Evolutionary conservation across 441 rosid species (phyloP).

Genomic region (Geranium incanum): DNA sequence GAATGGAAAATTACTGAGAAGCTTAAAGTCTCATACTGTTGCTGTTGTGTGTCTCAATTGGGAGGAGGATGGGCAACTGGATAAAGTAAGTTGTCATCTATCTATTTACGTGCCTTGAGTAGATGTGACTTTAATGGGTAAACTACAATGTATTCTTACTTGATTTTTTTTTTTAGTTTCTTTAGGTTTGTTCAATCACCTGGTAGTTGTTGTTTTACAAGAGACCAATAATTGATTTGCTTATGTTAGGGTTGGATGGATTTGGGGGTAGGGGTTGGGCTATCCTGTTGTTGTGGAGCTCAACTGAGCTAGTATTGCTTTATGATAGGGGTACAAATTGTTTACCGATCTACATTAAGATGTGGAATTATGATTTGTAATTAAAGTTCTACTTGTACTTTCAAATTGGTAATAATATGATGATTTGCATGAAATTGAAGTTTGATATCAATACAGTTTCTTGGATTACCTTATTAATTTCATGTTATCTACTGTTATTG

Average conservation of each 20-base stretch:
- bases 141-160: not conserved
- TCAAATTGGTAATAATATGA: not conserved
- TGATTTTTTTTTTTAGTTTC: not conserved
- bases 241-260: slow-evolving; percentile 7
- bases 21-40: slow-evolving; percentile 62
- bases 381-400: not conserved
- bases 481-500: not conserved
- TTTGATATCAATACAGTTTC: not conserved
- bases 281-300: not conserved
- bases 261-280: slow-evolving; percentile 1
- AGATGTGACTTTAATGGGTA: not conserved
- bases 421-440: not conserved
- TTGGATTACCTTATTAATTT: not conserved
- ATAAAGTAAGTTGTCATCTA: slow-evolving; percentile 30
- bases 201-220: not conserved
- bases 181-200: not conserved
- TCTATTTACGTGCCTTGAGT: not conserved
- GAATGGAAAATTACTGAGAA: slow-evolving; percentile 77
- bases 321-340: too few species aligned
- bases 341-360: not conserved
- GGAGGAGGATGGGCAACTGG: slow-evolving; percentile 68
- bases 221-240: not conserved
- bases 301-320: not conserved
- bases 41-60: slow-evolving; percentile 85
- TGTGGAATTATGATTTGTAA: not conserved